Evolutionary conservation across 2,329 filamentous ascomycete genomes (phyloP).

Genomic region (Fusarium mexicanum): DNA sequence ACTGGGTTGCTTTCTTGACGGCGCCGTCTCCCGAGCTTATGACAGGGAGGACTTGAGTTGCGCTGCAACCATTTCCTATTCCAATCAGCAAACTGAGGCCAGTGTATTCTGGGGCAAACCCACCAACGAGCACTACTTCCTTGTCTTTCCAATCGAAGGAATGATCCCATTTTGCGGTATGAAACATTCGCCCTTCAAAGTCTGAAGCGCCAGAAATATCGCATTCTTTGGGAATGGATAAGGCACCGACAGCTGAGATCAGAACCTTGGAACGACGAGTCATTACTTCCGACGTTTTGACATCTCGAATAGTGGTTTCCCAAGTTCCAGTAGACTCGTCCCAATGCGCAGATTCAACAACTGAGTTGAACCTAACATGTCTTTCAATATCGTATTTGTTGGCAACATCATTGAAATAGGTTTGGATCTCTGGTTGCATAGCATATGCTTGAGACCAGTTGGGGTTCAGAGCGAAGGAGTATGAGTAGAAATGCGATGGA

Average conservation of each 20-base stretch:
- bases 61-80: conserved; percentile 43
- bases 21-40: conserved; percentile 34
- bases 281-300: not conserved
- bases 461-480: conserved; percentile 43
- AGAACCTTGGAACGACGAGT: conserved; percentile 27
- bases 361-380: conserved; percentile 29
- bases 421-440: conserved; percentile 41
- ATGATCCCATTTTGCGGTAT: conserved; percentile 42
- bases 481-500: conserved; percentile 43
- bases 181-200: conserved; percentile 38
- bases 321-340: conserved; percentile 31
- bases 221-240: conserved; percentile 37
- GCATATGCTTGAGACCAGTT: conserved; percentile 42
- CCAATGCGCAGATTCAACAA: conserved; percentile 39
- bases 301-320: conserved; percentile 27
- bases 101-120: accelerated
- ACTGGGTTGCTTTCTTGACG: conserved; percentile 55
- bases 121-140: conserved; percentile 38
- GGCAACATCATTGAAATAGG: conserved; percentile 36
- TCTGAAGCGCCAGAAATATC: conserved; percentile 29
- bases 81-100: accelerated
- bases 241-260: conserved; percentile 40
- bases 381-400: conserved; percentile 31
- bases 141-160: conserved; percentile 40
- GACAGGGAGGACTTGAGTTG: conserved; percentile 40